These are phyloP conservation scores for Xylaria curta DNA, from an alignment of 495 filamentous ascomycete species.

Conservation along the genomic window DNA sequence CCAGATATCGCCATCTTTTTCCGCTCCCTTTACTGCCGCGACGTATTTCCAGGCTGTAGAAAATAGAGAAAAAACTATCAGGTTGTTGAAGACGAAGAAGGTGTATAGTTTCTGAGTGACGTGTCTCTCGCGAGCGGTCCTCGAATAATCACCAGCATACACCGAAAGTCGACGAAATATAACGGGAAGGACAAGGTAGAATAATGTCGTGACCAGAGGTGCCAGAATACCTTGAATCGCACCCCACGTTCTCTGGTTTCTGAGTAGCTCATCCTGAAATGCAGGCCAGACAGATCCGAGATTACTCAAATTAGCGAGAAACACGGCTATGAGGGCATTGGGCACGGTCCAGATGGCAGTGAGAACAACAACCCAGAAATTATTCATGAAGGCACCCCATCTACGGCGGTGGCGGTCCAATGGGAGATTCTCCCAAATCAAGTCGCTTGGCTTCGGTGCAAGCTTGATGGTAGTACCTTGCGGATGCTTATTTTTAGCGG, in stretches of 20 bases:
- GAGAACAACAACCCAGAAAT: conserved; percentile 71
- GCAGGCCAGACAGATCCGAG: conserved; percentile 71
- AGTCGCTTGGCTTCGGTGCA: conserved; percentile 76
- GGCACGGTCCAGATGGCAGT: conserved; percentile 77
- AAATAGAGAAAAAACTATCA: conserved; percentile 84
- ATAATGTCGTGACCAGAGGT: conserved; percentile 76
- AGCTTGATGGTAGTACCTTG: conserved; percentile 71
- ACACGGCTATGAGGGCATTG: conserved; percentile 82
- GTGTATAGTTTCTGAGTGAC: conserved; percentile 79
- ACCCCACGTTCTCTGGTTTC: conserved; percentile 68
- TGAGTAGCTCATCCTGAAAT: conserved; percentile 64
- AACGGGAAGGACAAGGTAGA: conserved; percentile 78
- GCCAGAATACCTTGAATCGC: conserved; percentile 81
- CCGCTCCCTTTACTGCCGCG: conserved; percentile 58
- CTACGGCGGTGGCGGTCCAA: conserved; percentile 63
- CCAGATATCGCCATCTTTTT: conserved; percentile 57
- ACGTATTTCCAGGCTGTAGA: conserved; percentile 68
- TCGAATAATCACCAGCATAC: conserved; percentile 72
- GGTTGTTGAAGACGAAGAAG: conserved; percentile 87
- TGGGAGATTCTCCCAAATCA: conserved; percentile 83
- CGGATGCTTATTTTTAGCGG: conserved; percentile 69
- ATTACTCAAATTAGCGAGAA: conserved; percentile 74
- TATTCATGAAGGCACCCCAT: conserved; percentile 70
- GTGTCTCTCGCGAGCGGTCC: conserved; percentile 78
- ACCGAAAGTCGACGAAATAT: conserved; percentile 75